Base-by-base conservation (phyloP, 2,329 filamentous ascomycete genomes). In the Aureobasidium mangrovei region DNA sequence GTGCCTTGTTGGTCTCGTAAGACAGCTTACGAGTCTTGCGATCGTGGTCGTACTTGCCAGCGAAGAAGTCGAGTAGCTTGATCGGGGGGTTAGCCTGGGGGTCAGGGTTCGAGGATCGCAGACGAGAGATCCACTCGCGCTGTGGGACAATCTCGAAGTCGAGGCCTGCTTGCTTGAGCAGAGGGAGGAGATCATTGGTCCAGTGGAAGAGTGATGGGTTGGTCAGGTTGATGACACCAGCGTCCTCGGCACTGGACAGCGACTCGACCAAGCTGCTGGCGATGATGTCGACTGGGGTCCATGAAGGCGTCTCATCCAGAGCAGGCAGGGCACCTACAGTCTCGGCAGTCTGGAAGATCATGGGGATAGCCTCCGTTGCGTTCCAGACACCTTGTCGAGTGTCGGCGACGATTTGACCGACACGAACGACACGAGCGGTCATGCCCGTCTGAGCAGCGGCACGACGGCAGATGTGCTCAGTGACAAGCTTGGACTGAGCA, bases 311-410 rank as follows among this genome's bases (percentile, higher is more conserved):
- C 0, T 77, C 79, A 0, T 82, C 67, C 1, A 67, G 62, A 0
- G 56, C 55, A 0, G 80, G 80, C 2, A 82, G 60, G 4, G 71
- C 62, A 0, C 74, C 72, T 0, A 82, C 64, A 45, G 74, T 65
- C 8, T 75, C 63, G 0, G 76, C 80, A 47, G 76, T 79, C 1
- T 71, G 69, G 10, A 74, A 58, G 18, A 74, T 53, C 24, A 61
- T 66, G 0, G 81, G 81, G 2, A 83, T 62, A 74, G 78, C 82
- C 57, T 84, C 81, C 6, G 77, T 70, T 24, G 65, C 67, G 56
- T 79, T 81, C 81, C 80, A 84, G 4, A 61, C 43, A 8, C 63
- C 61, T 2, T 57, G 44, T 3, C 61, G 57, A 0, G 71, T 74
- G 3, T 55, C 53, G 1, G 43, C 51, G 12, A 60, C 59, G 28